Conservation (phyloP, 2,329 filamentous ascomycete species). For the Trichophaea hybrida region DNA sequence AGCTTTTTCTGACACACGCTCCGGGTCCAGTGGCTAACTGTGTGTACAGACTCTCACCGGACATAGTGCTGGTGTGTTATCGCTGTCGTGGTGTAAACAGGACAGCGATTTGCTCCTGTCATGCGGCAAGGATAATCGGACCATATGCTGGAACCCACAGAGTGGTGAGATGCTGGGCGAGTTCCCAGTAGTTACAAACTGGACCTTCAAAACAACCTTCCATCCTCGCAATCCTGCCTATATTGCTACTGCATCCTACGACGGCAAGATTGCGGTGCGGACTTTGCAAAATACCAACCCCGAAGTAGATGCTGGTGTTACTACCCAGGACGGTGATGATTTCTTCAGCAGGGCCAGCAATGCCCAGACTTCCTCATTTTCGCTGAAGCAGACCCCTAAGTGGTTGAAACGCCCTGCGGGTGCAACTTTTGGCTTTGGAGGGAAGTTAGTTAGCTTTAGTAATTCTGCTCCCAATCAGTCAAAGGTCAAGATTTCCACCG, state of each 20-base stretch:
- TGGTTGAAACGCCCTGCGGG: conserved; percentile 79
- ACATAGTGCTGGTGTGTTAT: conserved; percentile 89
- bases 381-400: conserved; percentile 67
- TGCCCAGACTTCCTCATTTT: conserved; percentile 80
- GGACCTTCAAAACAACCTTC: conserved; percentile 92
- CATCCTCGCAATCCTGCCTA: conserved; percentile 85
- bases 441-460: conserved; percentile 69
- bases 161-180: conserved; percentile 79
- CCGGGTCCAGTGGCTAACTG: neutral
- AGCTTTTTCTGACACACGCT: neutral
- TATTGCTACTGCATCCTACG: conserved; percentile 89
- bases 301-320: conserved; percentile 34
- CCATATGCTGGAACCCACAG: conserved; percentile 89
- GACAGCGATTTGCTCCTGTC: conserved; percentile 81
- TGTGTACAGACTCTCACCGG: conserved; percentile 55
- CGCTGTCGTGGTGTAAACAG: conserved; percentile 86
- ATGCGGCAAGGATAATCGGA: conserved; percentile 91
- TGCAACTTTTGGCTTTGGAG: conserved; percentile 88
- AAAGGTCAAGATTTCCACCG: conserved; percentile 70
- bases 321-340: conserved; percentile 73
- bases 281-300: conserved; percentile 88
- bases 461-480: conserved; percentile 47
- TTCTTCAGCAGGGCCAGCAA: conserved; percentile 94
- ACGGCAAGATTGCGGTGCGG: conserved; percentile 88
- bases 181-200: conserved; percentile 96